These are phyloP conservation scores for Neurospora sp. DNA, from an alignment of 495 filamentous ascomycete genomes.

Conservation along the genomic window DNA sequence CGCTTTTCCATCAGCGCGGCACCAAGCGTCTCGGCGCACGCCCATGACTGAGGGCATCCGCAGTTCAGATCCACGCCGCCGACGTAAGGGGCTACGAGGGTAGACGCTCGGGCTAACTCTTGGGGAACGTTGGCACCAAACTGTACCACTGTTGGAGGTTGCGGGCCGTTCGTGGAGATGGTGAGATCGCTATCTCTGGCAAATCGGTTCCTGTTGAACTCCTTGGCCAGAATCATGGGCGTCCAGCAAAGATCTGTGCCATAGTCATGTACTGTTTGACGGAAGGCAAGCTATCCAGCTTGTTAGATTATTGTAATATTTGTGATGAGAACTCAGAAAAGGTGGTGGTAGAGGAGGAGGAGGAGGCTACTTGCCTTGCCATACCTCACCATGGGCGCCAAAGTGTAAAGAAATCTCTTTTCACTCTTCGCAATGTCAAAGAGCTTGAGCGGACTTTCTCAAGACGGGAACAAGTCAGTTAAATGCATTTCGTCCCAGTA, in stretches of 20 bases:
- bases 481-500: background rate
- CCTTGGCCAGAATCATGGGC: slow-evolving; percentile 63
- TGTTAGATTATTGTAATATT: background rate
- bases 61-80: slow-evolving; percentile 60
- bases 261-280: slow-evolving; percentile 49
- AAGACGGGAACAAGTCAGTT: slow-evolving; percentile 5
- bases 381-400: slow-evolving; percentile 63
- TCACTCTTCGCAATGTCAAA: slow-evolving; percentile 46
- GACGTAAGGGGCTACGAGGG: slow-evolving; percentile 48
- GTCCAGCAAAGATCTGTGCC: slow-evolving; percentile 56
- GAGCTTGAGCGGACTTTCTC: slow-evolving; percentile 44
- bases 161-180: slow-evolving; percentile 30
- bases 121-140: slow-evolving; percentile 46
- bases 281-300: slow-evolving; percentile 45
- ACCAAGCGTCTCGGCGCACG: slow-evolving; percentile 50
- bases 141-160: slow-evolving; percentile 51
- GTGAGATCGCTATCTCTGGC: slow-evolving; percentile 49
- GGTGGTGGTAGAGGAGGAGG: background rate
- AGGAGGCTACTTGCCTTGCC: slow-evolving; percentile 32
- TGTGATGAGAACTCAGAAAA: background rate
- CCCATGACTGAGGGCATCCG: slow-evolving; percentile 62
- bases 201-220: slow-evolving; percentile 50
- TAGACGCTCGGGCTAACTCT: slow-evolving; percentile 50
- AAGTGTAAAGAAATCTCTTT: slow-evolving; percentile 43
- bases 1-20: slow-evolving; percentile 53